Evolutionary conservation across 164 flowering plant genomes (phyloP), one percentile per base, ranked within the genome.

Genomic region (Berberis vulgaris): DNA sequence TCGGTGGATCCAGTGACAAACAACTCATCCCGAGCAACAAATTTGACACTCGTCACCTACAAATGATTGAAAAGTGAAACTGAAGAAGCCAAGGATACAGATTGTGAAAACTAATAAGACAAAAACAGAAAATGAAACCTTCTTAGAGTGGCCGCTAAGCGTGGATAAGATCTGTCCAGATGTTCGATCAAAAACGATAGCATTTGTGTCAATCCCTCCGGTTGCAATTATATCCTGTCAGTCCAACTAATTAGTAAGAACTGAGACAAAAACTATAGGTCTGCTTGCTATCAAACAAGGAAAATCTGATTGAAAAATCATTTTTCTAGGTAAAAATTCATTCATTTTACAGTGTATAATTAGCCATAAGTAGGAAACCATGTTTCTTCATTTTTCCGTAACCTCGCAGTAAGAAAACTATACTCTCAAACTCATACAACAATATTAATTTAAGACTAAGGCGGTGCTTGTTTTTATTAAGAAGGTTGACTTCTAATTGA

Each of bases 121-220:
- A 2, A 58, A 44, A 45, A 40, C 41, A 4, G 52, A 49, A 43
- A 3, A 0, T 6, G 7, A 45, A 43, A 95, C 99, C 97, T 86
- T 95, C 78, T 91, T 95, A 41, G 99, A 84, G 65, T 91, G 99
- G 53, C 99, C 99, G 78, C 83, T 86, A 39, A 95, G 87, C 38
- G 99, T 89, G 45, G 92, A 83, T 62, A 88, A 49, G 57, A 91
- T 86, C 78, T 91, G 81, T 56, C 96, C 97, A 3, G 97, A 84
- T 58, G 85, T 60, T 64, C 79, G 84, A 71, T 91, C 88, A 71
- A 95, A 91, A 58, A 95, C 53, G 43, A 91, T 86, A 67, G 91
- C 92, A 83, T 82, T 89, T 49, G 97, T 60, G 71, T 95, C 97
- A 71, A 82, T 77, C 54, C 99, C 97, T 65, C 97, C 99, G 57